Base-by-base conservation (phyloP, 768 basidiomycete genomes). In the Leccinum truebloodii region DNA sequence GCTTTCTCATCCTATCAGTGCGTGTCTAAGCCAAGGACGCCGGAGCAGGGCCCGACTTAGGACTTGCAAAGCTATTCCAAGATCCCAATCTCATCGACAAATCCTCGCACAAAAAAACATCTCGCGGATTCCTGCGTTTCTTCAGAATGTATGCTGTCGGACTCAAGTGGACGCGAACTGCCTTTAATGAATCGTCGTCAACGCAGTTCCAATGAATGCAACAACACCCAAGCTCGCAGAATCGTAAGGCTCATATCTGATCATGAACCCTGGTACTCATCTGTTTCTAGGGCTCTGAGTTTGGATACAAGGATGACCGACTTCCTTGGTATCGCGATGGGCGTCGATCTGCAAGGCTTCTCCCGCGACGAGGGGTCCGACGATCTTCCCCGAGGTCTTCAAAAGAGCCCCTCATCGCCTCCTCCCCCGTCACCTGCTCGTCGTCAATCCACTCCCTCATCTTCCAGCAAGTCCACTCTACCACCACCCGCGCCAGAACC, bases 271-370 rank as follows among this genome's bases (percentile, higher is more conserved):
- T 16, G n/a, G 41, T 26, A 18, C 62, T 71, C 39, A 69, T 41
- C n/a, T 32, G 12, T 26, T 26, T 26, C 26, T 54, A 86, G 83
- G 50, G 81, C 85, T 68, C 73, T 91, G 66, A 78, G 85, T 62
- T 59, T 55, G 41, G 95, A 98, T 75, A 86, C 95, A 37, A 85
- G 95, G 60, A 94, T 97, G 93, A 94, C 94, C 73, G 89, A 92
- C 70, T 94, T 94, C 16, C 80, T 98, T 49, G 95, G 95, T 61
- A 95, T 86, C 10, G 82, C 93, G 59, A 93, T 98, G 90, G 94
- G 94, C 35, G 82, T 98, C 66, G 94, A 98, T 75, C 84, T 98
- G 76, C 87, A 92, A 75, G 93, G 89, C 59, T 89, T 92, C 73
- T 81, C 85, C 55, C 82, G 94, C 58, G 87, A 89, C 18, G 92